Base-by-base conservation (phyloP, 495 filamentous ascomycete genomes). In the Opeltia flavorubescens region DNA sequence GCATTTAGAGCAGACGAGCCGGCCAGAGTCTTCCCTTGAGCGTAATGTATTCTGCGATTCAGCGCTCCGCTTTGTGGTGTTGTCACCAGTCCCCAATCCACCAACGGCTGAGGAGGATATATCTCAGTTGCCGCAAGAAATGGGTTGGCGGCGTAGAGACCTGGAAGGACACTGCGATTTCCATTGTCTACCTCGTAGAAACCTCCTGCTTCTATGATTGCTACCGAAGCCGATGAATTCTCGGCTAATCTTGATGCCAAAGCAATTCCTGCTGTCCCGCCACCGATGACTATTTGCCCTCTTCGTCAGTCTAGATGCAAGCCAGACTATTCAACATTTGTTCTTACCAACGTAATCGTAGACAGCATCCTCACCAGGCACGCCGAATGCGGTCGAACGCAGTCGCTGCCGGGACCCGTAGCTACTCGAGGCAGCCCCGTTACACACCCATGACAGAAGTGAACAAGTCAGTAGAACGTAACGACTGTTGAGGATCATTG, bases 171-270 rank as follows among this genome's bases (percentile, higher is more conserved):
- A 47, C 49, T 62, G 8, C 42, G 55, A 46, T 75, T 59, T 46
- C 69, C 53, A 51, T 64, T 57, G 54, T 66, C 62, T 4, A 63
- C 33, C 54, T 80, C 65, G 45, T 78, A 78, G 44, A 67, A 61
- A 0, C 64, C 65, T 4, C 76, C 76, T 0, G 76, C 75, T 58
- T 80, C 76, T 17, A 80, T 55, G 13, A 79, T 55, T 0, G 65
- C 69, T 3, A 73, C 66, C 7, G 43, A 52, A 26, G 55, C 45
- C 7, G 43, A 56, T 0, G 51, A 39, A 26, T 58, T 41, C 46
- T 66, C 55, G 2, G 65, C 63, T 11, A 68, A 50, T 8, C 63
- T 57, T 26, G 57, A 55, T 21, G 65, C 63, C 21, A 68, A 55
- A 0, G 65, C 62, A 21, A 66, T 41, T 6, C 66, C 66, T 6